Evolutionary conservation across 441 rosid species (phyloP).

Genomic region (Flueggea neowawraea): DNA sequence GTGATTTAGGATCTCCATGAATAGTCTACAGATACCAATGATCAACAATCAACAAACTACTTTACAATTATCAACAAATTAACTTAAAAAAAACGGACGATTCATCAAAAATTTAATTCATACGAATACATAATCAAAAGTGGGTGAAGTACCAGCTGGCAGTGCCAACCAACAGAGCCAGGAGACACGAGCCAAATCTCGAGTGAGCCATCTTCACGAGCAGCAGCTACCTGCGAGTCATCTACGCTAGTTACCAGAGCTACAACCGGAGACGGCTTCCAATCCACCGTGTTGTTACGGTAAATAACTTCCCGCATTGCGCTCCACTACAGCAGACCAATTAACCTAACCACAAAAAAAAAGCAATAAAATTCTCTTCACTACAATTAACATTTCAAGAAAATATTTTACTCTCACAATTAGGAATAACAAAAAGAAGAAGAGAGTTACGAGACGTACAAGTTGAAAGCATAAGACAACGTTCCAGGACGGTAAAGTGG

Average conservation of each 20-base stretch:
- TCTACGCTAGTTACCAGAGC: conserved; percentile 82
- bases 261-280: conserved; percentile 91
- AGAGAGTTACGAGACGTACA: too few relatives aligned
- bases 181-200: conserved; percentile 98
- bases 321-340: too few relatives aligned
- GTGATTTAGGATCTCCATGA: conserved; percentile 71
- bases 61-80: too few relatives aligned
- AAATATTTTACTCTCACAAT: too few relatives aligned
- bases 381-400: too few relatives aligned
- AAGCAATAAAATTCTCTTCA: too few relatives aligned
- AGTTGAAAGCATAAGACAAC: too few relatives aligned
- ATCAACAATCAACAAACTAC: neutral
- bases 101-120: neutral
- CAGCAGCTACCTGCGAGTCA: conserved; percentile 76
- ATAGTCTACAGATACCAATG: conserved; percentile 43
- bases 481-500: too few relatives aligned
- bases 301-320: conserved; percentile 51
- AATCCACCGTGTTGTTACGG: conserved; percentile 70
- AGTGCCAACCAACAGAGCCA: conserved; percentile 92
- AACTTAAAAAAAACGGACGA: too few relatives aligned
- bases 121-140: neutral
- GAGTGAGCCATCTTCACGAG: conserved; percentile 91
- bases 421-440: too few relatives aligned
- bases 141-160: conserved; percentile 61
- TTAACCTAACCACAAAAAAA: too few relatives aligned